phyloP scores from a whole-genome alignment of 164 flowering plant genomes.

The Taxillus chinensis region DNA sequence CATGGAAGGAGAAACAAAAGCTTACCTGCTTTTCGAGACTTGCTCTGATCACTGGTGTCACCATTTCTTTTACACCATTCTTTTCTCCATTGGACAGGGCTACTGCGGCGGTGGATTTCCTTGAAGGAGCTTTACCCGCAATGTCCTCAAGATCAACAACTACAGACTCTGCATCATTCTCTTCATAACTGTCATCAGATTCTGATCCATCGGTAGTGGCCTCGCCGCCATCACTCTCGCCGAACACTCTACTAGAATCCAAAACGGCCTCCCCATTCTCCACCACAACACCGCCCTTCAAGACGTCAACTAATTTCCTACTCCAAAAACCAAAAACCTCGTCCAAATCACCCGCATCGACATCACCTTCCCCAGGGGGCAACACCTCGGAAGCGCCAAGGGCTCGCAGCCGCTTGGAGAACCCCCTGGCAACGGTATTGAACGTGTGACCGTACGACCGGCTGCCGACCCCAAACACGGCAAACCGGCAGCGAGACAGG shows the following conservation, averaged over 20 bases:
- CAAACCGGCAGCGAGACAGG: constrained; percentile 53
- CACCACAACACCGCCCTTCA: constrained; percentile 28
- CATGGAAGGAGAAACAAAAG: background rate
- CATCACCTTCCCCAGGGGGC: constrained; percentile 60
- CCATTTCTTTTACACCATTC: constrained; percentile 71
- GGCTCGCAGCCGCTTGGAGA: constrained; percentile 40
- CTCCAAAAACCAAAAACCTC: constrained; percentile 66
- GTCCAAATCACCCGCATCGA: constrained; percentile 67
- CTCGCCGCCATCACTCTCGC: constrained; percentile 34
- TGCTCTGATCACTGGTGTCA: constrained; percentile 79
- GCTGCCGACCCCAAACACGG: constrained; percentile 92
- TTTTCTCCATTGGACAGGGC: constrained; percentile 30
- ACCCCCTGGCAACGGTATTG: constrained; percentile 59
- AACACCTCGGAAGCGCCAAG: constrained; percentile 67
- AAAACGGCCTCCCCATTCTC: constrained; percentile 22
- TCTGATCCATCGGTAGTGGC: constrained; percentile 13
- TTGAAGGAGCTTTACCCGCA: constrained; percentile 81
- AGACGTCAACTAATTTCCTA: constrained; percentile 27
- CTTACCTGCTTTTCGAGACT: constrained; percentile 83
- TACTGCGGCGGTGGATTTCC: constrained; percentile 24
- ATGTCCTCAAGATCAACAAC: constrained; percentile 90
- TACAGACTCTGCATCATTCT: constrained; percentile 25
- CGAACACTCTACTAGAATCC: constrained; percentile 9
- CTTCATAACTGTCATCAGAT: constrained; percentile 29
- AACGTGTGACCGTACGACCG: constrained; percentile 51